phyloP scores from a whole-genome alignment of 108 stramenopile species.

The Cyclotella cryptica region DNA sequence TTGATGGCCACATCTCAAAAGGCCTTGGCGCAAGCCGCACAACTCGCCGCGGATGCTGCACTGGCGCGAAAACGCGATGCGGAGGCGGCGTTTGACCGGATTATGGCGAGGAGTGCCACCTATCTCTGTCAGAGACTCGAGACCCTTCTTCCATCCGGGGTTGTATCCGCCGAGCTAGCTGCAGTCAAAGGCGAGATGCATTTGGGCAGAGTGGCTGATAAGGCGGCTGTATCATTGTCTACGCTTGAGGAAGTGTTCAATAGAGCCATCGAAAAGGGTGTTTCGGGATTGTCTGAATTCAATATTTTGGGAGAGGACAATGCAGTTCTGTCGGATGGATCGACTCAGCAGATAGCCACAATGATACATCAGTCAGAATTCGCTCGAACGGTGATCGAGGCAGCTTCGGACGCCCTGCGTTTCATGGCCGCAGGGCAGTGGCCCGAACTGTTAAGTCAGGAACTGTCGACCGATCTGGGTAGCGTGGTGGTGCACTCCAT shows the following conservation, averaged over 20 bases:
- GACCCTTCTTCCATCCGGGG: conserved; percentile 62
- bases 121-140: conserved; percentile 74
- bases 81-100: conserved; percentile 69
- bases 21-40: conserved; percentile 82
- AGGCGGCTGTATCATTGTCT: conserved; percentile 68
- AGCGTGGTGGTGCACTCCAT: conserved; percentile 71
- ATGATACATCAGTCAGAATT: conserved; percentile 81
- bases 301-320: conserved; percentile 52
- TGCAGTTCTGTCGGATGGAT: conserved; percentile 54
- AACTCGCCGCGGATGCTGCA: conserved; percentile 78
- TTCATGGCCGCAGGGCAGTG: conserved; percentile 85
- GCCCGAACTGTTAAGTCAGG: conserved; percentile 77
- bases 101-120: conserved; percentile 65
- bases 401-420: conserved; percentile 67
- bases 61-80: conserved; percentile 77
- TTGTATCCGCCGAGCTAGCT: conserved; percentile 71
- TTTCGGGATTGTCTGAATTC: conserved; percentile 49
- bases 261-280: conserved; percentile 53
- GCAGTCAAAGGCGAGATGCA: conserved; percentile 84
- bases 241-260: conserved; percentile 68
- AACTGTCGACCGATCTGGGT: conserved; percentile 78
- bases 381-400: conserved; percentile 66
- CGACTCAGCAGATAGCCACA: conserved; percentile 68
- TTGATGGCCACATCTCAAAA: conserved; percentile 79
- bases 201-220: conserved; percentile 76